Base-by-base conservation (phyloP, 1,139 yeast genomes). In the Wickerhamiella infanticola region DNA sequence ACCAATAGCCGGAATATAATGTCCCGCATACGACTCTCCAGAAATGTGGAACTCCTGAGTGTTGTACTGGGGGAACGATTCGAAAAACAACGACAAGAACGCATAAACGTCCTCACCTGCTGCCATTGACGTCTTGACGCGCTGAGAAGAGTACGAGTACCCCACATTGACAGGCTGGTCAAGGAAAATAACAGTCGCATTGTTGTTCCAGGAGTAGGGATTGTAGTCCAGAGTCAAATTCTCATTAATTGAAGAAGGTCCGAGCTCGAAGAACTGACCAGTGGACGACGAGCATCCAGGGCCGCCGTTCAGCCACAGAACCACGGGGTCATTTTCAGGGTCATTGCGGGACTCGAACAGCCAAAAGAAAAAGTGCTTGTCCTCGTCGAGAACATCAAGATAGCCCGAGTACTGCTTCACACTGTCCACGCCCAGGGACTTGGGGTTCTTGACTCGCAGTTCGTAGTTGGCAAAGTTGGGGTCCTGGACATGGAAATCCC, bases 11-110 rank as follows among this genome's bases (percentile, higher is more conserved):
- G 95, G 95, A 52, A 83, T 77, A 61, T 83, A 83, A 63, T 82
- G 94, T 40, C 94, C 95, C 37, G 85, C 94, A 58, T 83, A 84
- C 9, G 90, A 80, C 63, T 84, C 94, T 49, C 94, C 94, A 46
- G 94, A 77, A 61, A 84, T 79, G 62, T 83, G 94, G 73, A 83
- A 82, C 40, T 70, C 71, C 46, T 52, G 58, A 52, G 73, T 71
- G 41, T 64, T 52, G 58, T 76, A 79, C 52, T 79, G 70, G 13
- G 83, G 81, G 68, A 81, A 81, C 56, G 79, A 78, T 57, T 79
- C 75, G 66, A 79, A 83, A 64, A 84, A 81, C 51, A 83, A 70
- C 59, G 79, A 82, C 59, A 83, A 69, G 59, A 84, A 83, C 5
- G 80, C 76, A 60, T 70, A 81, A n/a, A 81, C 88, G 55, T 84